Conservation (phyloP, 2,329 filamentous ascomycete species). For the Ascochyta rabiei region DNA sequence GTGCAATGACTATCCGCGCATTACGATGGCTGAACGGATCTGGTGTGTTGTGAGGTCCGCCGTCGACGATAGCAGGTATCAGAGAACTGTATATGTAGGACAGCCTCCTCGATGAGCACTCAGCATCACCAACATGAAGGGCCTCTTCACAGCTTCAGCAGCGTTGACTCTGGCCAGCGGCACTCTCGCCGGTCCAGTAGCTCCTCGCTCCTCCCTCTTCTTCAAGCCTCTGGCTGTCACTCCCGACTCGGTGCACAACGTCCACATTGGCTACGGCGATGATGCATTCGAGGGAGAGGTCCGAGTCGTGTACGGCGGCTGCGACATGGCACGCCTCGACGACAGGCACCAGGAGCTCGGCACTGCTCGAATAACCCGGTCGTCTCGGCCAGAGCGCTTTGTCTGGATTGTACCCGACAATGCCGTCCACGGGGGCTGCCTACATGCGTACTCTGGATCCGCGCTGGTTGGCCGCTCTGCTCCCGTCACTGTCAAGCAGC, state of each 20-base stretch:
- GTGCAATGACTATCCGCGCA: constrained; percentile 14
- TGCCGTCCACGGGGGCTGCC: constrained; percentile 48
- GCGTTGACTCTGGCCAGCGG: constrained; percentile 34
- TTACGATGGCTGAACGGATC: constrained; percentile 7
- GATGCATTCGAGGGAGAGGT: constrained; percentile 52
- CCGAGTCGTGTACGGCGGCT: constrained; percentile 54
- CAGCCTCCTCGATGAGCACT: not conserved
- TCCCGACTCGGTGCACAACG: constrained; percentile 55
- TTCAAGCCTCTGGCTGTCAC: constrained; percentile 44
- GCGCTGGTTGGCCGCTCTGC: constrained; percentile 51
- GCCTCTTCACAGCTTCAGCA: constrained; percentile 32
- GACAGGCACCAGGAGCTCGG: constrained; percentile 55
- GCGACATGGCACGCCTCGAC: constrained; percentile 42
- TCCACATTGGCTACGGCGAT: constrained; percentile 53
- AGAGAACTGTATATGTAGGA: constrained; percentile 22
- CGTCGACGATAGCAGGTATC: constrained; percentile 18
- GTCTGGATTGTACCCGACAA: constrained; percentile 56
- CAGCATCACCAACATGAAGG: constrained; percentile 31
- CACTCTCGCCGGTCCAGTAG: constrained; percentile 26
- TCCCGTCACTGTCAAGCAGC: constrained; percentile 47
- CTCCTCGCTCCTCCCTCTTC: constrained; percentile 35
- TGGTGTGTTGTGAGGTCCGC: not conserved
- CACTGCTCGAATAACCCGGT: constrained; percentile 42
- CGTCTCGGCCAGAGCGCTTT: constrained; percentile 52
- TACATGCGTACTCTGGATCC: constrained; percentile 53